Evolutionary conservation across 2,329 filamentous ascomycete genomes (phyloP), one percentile per base, ranked within the genome.

Genomic region (Chrysoporthe austroafricana): DNA sequence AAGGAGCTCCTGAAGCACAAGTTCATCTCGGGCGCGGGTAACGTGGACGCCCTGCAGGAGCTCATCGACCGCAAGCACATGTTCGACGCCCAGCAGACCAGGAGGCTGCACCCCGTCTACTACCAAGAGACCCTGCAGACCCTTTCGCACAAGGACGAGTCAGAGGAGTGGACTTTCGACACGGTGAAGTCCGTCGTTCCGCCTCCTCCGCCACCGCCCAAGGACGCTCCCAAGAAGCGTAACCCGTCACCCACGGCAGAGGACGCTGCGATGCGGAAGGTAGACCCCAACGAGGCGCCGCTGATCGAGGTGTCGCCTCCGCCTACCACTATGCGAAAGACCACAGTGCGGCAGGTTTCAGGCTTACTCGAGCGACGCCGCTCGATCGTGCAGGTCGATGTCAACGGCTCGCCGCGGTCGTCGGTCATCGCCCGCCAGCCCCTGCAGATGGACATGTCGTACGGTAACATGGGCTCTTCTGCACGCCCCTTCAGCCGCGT

Each of bases 81-180:
- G 77, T 97, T 88, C 82, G 93, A 97, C 76, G 90, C 90, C 57
- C 88, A 89, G 71, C 88, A 88, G 71, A 89, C 88, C 70, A 85
- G 89, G 67, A 87, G 88, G 63, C 88, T 86, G 66, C 91, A 93
- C 74, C 86, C 91, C 1, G 91, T 92, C 73, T 97, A 95, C 79
- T 98, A 98, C 79, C 94, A 97, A 74, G 95, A 98, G 80, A 97
- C 95, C 3, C 83, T 98, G 61, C 88, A 91, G 73, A 90, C 87
- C 9, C 86, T 96, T 64, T 84, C 86, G 2, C 84, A 87, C 2
- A 88, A 84, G 72, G 83, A 87, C 48, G 90, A 94, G 5, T 85
- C 92, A 18, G 93, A 97, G 71, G 63, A 58, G 21, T 98, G 95
- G 95, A 91, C 97, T 2, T 98, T 98, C 76, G 95, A 97, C 75